Evolutionary conservation across 2,329 filamentous ascomycete genomes (phyloP).

Genomic region (Epichloe glyceriae): DNA sequence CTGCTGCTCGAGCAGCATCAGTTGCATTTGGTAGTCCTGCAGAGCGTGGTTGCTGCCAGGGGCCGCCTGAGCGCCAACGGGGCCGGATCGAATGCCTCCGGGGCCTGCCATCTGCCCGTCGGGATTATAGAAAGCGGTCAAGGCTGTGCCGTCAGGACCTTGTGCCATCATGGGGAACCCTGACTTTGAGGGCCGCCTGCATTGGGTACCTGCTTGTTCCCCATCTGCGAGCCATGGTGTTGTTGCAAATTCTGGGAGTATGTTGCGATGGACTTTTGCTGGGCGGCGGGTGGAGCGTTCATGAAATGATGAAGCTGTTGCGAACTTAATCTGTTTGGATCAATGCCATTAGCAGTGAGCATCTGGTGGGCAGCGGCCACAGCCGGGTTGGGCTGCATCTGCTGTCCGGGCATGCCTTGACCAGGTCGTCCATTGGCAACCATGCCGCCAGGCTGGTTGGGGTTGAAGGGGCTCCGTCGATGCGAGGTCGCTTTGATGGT

Average conservation of each 20-base stretch:
- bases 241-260: constrained; percentile 77
- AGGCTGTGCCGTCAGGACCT: constrained; percentile 49
- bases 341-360: constrained; percentile 58
- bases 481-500: constrained; percentile 76
- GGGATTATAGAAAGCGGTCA: constrained; percentile 50
- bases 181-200: constrained; percentile 57
- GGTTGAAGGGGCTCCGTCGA: constrained; percentile 61
- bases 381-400: constrained; percentile 43
- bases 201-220: constrained; percentile 68
- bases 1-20: constrained; percentile 77
- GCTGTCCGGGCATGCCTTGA: constrained; percentile 60
- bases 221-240: constrained; percentile 70
- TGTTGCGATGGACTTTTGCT: constrained; percentile 75
- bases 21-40: constrained; percentile 80
- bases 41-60: constrained; percentile 61
- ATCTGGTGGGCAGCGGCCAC: constrained; percentile 43
- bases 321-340: constrained; percentile 57
- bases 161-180: constrained; percentile 69
- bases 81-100: constrained; percentile 44
- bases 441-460: constrained; percentile 51
- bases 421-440: constrained; percentile 60
- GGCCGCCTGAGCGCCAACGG: constrained; percentile 32
- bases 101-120: constrained; percentile 43
- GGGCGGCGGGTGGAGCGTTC: constrained; percentile 43
- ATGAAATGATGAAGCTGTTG: constrained; percentile 60